Percentiles rank a stretch among this genome's conserved stretches.
These are phyloP conservation scores for Filosporella fistucella DNA, from an alignment of 495 filamentous ascomycete species.

Conservation along the genomic window DNA sequence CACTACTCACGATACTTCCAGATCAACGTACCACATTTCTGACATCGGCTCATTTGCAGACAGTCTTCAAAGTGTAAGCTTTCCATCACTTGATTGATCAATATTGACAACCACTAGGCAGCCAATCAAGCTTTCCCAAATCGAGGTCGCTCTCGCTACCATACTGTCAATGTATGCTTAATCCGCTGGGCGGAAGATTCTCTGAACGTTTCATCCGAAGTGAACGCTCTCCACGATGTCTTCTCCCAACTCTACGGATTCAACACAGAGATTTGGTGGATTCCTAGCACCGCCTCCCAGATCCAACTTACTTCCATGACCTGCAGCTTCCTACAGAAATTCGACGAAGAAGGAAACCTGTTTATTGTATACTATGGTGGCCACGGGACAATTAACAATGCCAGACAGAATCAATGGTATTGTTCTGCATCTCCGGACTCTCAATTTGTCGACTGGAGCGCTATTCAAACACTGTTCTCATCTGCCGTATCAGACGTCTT, in stretches of 20 bases:
- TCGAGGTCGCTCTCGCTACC: conserved; percentile 9
- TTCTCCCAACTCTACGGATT: conserved; percentile 40
- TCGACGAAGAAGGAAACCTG: conserved; percentile 42
- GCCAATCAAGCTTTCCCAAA: conserved; percentile 12
- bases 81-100: neutral
- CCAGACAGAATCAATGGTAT: conserved; percentile 48
- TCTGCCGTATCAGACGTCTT: conserved; percentile 45
- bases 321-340: conserved; percentile 41
- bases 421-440: conserved; percentile 28
- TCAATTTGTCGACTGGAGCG: conserved; percentile 48
- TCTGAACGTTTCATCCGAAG: conserved; percentile 1
- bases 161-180: conserved; percentile 9
- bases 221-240: conserved; percentile 4
- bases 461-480: conserved; percentile 46
- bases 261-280: conserved; percentile 43
- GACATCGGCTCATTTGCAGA: neutral
- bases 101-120: neutral
- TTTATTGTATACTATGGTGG: conserved; percentile 52
- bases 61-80: conserved; percentile 4
- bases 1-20: neutral
- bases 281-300: conserved; percentile 46
- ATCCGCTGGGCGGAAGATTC: conserved; percentile 12
- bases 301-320: conserved; percentile 44
- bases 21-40: neutral
- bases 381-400: conserved; percentile 47